Conservation (phyloP, 208 protist genomes). For the Trypanosoma avium region DNA sequence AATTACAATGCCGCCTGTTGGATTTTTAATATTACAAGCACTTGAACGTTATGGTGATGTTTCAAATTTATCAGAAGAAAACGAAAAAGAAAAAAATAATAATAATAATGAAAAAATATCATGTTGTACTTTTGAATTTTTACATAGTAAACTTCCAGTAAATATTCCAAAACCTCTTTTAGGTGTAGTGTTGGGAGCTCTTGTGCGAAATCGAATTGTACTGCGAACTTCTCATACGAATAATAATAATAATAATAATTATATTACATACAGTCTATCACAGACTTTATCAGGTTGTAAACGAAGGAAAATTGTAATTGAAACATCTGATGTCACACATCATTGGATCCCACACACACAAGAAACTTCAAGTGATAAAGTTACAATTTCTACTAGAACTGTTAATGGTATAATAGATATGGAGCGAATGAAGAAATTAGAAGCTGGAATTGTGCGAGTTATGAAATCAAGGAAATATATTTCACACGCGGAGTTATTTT, state of each 20-base stretch:
- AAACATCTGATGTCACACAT: conserved; percentile 38
- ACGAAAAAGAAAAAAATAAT: neutral
- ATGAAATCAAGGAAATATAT: conserved; percentile 48
- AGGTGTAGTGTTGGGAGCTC: conserved; percentile 41
- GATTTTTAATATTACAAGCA: conserved; percentile 53
- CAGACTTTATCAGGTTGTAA: conserved; percentile 28
- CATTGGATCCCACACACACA: conserved; percentile 32
- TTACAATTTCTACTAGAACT: conserved; percentile 4
- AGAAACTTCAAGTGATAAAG: conserved; percentile 9
- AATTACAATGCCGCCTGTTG: conserved; percentile 48
- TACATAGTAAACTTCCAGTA: conserved; percentile 46
- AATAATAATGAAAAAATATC: neutral
- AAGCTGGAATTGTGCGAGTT: conserved; percentile 53
- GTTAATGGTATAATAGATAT: conserved; percentile 17
- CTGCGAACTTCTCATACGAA: conserved; percentile 31
- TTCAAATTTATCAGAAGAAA: too few species aligned
- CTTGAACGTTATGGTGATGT: conserved; percentile 34
- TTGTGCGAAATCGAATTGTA: conserved; percentile 56
- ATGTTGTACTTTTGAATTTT: conserved; percentile 41
- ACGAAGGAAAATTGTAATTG: conserved; percentile 44
- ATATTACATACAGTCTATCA: conserved; percentile 43
- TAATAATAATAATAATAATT: conserved; percentile 1
- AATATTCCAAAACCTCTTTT: conserved; percentile 46
- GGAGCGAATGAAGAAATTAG: conserved; percentile 41
- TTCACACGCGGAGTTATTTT: conserved; percentile 41